Evolutionary conservation across 331 rosid species (phyloP).

Genomic region (Arachis monticola): DNA sequence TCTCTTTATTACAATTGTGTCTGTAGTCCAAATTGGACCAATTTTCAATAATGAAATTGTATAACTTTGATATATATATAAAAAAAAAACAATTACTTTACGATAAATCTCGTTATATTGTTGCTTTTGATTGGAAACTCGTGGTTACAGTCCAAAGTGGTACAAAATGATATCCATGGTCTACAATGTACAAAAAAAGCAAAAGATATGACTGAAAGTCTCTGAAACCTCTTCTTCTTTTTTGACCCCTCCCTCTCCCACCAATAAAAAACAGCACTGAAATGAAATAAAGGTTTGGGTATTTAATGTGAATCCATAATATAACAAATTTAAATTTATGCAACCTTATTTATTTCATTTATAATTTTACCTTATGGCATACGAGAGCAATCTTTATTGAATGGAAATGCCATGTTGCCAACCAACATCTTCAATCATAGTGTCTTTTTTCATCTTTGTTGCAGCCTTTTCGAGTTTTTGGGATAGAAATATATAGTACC

Average conservation of each 20-base stretch:
- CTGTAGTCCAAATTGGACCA: no score
- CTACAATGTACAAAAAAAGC: slow-evolving; percentile 60
- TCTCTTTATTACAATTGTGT: no score
- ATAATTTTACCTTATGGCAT: slow-evolving; percentile 12
- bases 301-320: not conserved
- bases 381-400: slow-evolving; percentile 23
- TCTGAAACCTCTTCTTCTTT: slow-evolving; percentile 46
- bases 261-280: not conserved
- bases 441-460: slow-evolving; percentile 49
- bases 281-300: not conserved
- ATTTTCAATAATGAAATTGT: no score
- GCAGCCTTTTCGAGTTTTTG: slow-evolving; percentile 61
- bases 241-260: slow-evolving; percentile 53
- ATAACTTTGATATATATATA: no score
- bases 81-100: no score
- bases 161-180: slow-evolving; percentile 61
- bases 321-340: slow-evolving; percentile 22
- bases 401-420: slow-evolving; percentile 38
- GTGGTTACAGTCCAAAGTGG: slow-evolving; percentile 56
- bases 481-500: slow-evolving; percentile 44
- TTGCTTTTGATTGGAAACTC: slow-evolving; percentile 51
- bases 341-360: not conserved
- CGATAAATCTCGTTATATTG: no score
- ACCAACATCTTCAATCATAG: slow-evolving; percentile 62
- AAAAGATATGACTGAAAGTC: slow-evolving; percentile 52